Conservation (phyloP, 441 rosid species). For the Erodium texanum region DNA sequence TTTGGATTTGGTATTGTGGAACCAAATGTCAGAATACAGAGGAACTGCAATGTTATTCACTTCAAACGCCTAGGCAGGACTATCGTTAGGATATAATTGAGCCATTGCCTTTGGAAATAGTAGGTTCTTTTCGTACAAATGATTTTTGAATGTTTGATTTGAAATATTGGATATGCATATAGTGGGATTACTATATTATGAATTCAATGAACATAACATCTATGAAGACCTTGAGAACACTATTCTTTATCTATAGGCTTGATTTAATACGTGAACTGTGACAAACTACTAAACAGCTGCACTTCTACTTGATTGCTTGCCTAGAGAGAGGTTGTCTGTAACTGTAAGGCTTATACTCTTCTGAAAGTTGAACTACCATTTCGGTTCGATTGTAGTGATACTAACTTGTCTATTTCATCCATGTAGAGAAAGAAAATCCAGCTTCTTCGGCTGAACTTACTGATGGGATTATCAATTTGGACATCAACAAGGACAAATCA, state of each 20-base stretch:
- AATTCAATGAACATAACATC: neutral
- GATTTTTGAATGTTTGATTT: neutral
- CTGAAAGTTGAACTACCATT: neutral
- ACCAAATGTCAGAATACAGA: neutral
- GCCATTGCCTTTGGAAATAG: neutral
- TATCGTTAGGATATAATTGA: too few relatives aligned
- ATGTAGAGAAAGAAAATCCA: neutral
- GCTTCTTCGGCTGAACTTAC: neutral
- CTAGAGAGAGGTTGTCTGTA: neutral
- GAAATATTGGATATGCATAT: neutral
- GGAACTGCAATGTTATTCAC: neutral
- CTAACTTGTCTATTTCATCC: neutral
- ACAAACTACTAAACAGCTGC: neutral
- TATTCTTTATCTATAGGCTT: too few relatives aligned
- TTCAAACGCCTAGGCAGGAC: too few relatives aligned
- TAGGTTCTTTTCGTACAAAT: neutral
- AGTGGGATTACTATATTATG: neutral
- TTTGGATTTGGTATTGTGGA: neutral
- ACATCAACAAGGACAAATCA: neutral
- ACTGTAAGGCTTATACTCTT: neutral
- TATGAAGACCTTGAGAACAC: too few relatives aligned
- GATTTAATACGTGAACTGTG: neutral
- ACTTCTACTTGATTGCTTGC: neutral
- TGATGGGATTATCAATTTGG: neutral
- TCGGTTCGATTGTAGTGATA: neutral